phyloP scores from a whole-genome alignment of 345 rosid genomes.

The Abelmoschus esculentus region DNA sequence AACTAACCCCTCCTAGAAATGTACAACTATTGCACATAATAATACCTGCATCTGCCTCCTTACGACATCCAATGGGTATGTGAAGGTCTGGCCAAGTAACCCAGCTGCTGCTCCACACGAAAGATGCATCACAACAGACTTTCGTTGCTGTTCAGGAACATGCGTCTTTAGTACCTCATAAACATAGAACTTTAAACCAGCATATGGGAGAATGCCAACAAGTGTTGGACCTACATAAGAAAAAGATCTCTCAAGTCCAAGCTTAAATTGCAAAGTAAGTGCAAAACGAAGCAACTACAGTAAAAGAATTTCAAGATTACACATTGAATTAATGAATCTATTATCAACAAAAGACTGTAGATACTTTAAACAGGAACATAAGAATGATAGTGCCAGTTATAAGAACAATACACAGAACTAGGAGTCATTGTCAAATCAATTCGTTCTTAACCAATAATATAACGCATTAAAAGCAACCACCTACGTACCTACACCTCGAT shows the following conservation, averaged over 20 bases:
- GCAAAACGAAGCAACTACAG: background rate
- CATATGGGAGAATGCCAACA: constrained; percentile 86
- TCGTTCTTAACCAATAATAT: background rate
- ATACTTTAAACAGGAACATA: background rate
- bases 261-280: constrained; percentile 11
- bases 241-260: constrained; percentile 12
- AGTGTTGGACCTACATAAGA: constrained; percentile 75
- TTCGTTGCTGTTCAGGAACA: constrained; percentile 91
- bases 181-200: constrained; percentile 87
- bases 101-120: constrained; percentile 98
- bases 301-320: background rate
- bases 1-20: background rate
- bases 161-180: constrained; percentile 85
- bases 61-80: constrained; percentile 95
- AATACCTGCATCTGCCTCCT: constrained; percentile 98
- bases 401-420: background rate
- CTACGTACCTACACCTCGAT: background rate
- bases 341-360: background rate
- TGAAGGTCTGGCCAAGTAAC: constrained; percentile 83
- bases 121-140: constrained; percentile 74
- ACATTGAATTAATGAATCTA: background rate
- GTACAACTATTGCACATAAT: background rate
- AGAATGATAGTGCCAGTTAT: background rate
- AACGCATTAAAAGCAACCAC: background rate
- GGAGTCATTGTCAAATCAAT: background rate